Conservation (phyloP, 169 alveolate species). For the Theileria parva region DNA sequence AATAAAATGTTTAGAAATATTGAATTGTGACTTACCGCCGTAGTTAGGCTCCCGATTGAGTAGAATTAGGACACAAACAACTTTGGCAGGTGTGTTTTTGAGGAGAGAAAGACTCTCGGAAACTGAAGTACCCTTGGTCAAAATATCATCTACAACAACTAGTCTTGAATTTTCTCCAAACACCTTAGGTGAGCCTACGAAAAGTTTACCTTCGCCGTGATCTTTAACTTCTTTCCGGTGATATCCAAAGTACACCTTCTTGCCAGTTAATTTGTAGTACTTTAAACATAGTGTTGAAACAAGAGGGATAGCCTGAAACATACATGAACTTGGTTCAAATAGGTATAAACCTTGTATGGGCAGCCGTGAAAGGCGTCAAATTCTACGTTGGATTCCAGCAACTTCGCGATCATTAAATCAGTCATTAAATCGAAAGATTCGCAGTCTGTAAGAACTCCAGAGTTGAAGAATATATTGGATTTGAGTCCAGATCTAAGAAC, state of each 20-base stretch:
- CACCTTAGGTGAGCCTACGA: conserved; percentile 38
- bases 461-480: conserved; percentile 52
- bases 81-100: conserved; percentile 30
- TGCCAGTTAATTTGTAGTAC: conserved; percentile 60
- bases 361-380: conserved; percentile 58
- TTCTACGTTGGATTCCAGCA: conserved; percentile 32
- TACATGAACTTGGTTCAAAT: background rate
- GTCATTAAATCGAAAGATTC: conserved; percentile 46
- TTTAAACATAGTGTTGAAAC: conserved; percentile 43
- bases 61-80: conserved; percentile 50
- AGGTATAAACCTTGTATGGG: conserved; percentile 58
- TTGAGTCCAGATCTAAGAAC: conserved; percentile 45
- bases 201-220: conserved; percentile 58
- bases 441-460: conserved; percentile 55
- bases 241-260: conserved; percentile 49
- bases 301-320: conserved; percentile 53
- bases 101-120: conserved; percentile 30
- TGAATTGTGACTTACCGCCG: conserved; percentile 34
- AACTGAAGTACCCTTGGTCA: conserved; percentile 55
- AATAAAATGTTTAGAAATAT: background rate
- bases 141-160: conserved; percentile 57
- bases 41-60: conserved; percentile 47
- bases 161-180: conserved; percentile 46
- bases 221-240: conserved; percentile 64
- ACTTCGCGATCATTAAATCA: conserved; percentile 33